phyloP scores from a whole-genome alignment of 2,329 filamentous ascomycete species.

The Colletotrichum godetiae region DNA sequence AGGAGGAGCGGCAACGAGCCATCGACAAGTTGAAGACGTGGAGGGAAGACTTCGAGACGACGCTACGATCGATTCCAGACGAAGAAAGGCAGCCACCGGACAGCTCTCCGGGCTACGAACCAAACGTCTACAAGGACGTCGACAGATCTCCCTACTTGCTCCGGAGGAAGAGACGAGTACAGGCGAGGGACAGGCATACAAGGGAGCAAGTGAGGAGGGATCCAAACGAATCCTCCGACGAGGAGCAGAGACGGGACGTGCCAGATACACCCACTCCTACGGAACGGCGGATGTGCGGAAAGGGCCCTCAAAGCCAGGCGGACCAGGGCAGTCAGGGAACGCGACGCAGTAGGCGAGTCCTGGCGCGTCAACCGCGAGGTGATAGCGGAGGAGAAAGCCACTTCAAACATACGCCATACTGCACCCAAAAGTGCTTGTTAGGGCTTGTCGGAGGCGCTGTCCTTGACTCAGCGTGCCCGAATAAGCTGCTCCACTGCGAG shows the following conservation, averaged over 20 bases:
- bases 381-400: neutral
- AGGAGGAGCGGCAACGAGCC: slow-evolving; percentile 36
- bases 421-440: slow-evolving; percentile 52
- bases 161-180: neutral
- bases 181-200: neutral
- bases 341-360: slow-evolving; percentile 38
- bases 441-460: slow-evolving; percentile 44
- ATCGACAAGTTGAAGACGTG: slow-evolving; percentile 34
- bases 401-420: slow-evolving; percentile 42
- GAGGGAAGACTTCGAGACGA: slow-evolving; percentile 41
- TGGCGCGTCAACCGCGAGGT: slow-evolving; percentile 22
- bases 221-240: neutral
- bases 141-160: slow-evolving; percentile 37
- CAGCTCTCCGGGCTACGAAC: slow-evolving; percentile 32
- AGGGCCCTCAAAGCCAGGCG: slow-evolving; percentile 14
- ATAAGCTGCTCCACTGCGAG: slow-evolving; percentile 46
- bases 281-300: neutral
- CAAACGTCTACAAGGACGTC: slow-evolving; percentile 36
- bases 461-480: slow-evolving; percentile 51
- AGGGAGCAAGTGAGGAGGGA: neutral
- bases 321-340: slow-evolving; percentile 23
- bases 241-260: neutral
- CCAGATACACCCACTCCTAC: slow-evolving; percentile 2
- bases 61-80: slow-evolving; percentile 37
- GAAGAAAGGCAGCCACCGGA: slow-evolving; percentile 32